phyloP scores from a whole-genome alignment of 1,284 basidiomycete species.

The Trametes pubescens region DNA sequence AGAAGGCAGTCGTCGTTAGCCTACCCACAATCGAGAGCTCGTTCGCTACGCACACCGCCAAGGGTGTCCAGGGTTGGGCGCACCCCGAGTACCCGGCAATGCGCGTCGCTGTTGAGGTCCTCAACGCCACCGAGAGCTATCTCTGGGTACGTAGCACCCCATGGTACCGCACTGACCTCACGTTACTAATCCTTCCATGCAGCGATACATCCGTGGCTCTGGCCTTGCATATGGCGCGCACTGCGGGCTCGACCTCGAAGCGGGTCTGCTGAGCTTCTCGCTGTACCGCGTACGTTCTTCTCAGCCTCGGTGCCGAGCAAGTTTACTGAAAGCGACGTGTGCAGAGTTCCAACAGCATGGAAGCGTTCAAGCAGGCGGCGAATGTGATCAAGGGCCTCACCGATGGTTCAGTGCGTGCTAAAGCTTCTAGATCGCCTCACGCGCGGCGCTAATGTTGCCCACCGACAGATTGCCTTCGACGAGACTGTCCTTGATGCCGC shows the following conservation, averaged over 20 bases:
- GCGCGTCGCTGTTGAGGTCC: constrained; percentile 84
- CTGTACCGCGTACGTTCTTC: constrained; percentile 75
- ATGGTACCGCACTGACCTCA: too few species aligned
- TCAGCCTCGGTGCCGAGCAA: background rate
- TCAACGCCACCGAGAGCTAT: constrained; percentile 95
- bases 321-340: constrained; percentile 21
- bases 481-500: constrained; percentile 90
- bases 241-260: constrained; percentile 82
- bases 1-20: constrained; percentile 86
- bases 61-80: constrained; percentile 80
- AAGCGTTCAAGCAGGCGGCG: constrained; percentile 85
- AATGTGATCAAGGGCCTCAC: constrained; percentile 80
- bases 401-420: constrained; percentile 76
- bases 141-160: constrained; percentile 75
- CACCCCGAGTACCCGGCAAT: constrained; percentile 90
- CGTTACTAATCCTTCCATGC: constrained; percentile 29
- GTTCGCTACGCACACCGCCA: constrained; percentile 84
- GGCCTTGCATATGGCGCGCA: constrained; percentile 95
- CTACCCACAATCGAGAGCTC: constrained; percentile 96
- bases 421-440: background rate
- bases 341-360: constrained; percentile 88
- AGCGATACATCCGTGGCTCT: constrained; percentile 88
- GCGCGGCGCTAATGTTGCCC: background rate
- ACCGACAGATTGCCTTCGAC: constrained; percentile 78
- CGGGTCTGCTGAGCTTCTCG: constrained; percentile 83